A percentile compares a stretch with the other conserved stretches of the same genome.
These are phyloP conservation scores for Candida albicans DNA, from an alignment of 1,139 yeast species.

Conservation along the genomic window DNA sequence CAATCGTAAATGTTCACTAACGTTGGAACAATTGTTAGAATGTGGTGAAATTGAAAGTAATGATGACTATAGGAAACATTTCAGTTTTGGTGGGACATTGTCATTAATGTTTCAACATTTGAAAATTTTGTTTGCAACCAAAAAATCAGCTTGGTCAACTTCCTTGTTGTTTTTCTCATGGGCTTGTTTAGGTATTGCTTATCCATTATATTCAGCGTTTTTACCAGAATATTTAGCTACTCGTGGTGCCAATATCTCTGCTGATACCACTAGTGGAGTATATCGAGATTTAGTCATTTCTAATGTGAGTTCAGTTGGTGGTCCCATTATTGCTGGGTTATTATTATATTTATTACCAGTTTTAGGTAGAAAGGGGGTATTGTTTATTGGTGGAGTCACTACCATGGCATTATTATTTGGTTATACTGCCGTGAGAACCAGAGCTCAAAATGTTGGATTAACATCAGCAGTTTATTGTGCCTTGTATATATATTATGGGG, in stretches of 20 bases:
- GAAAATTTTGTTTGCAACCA: slow-evolving; percentile 27
- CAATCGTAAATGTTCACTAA: slow-evolving; percentile 41
- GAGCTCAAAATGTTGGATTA: slow-evolving; percentile 30
- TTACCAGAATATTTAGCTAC: slow-evolving; percentile 39
- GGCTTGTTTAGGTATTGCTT: slow-evolving; percentile 39
- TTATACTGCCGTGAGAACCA: slow-evolving; percentile 31
- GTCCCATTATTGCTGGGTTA: slow-evolving; percentile 35
- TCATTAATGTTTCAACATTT: slow-evolving; percentile 24
- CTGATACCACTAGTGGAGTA: slow-evolving; percentile 26
- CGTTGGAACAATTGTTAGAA: slow-evolving; percentile 42
- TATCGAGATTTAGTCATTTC: slow-evolving; percentile 33
- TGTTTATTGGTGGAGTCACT: slow-evolving; percentile 34
- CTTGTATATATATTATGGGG: slow-evolving; percentile 34
- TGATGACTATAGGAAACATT: slow-evolving; percentile 23
- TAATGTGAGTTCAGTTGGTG: slow-evolving; percentile 29
- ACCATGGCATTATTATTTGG: slow-evolving; percentile 37
- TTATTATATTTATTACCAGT: slow-evolving; percentile 25
- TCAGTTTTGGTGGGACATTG: slow-evolving; percentile 19
- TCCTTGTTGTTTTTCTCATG: slow-evolving; percentile 32
- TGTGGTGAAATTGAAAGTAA: slow-evolving; percentile 43
- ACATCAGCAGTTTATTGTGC: slow-evolving; percentile 30
- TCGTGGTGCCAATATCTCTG: slow-evolving; percentile 39
- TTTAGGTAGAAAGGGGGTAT: slow-evolving; percentile 35
- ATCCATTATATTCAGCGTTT: slow-evolving; percentile 41
- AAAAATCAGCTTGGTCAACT: slow-evolving; percentile 28